A percentile compares a stretch with the other conserved stretches of the same genome.
Evolutionary conservation across 441 rosid genomes (phyloP).

Genomic region (Dalechampia spathulata): DNA sequence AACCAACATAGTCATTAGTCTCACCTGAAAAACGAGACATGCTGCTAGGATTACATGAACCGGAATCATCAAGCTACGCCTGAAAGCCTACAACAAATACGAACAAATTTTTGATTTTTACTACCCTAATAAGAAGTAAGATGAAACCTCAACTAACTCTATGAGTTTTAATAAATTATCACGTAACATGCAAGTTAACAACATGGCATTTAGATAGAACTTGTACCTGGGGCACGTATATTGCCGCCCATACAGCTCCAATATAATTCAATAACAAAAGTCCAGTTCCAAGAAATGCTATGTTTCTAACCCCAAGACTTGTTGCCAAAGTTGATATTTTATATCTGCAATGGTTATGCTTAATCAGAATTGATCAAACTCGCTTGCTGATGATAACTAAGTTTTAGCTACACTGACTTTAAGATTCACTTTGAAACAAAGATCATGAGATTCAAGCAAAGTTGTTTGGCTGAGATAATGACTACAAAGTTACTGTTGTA

Average conservation of each 20-base stretch:
- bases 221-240: constrained; percentile 86
- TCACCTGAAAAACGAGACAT: constrained; percentile 78
- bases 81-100: constrained; percentile 59
- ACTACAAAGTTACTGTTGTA: no score
- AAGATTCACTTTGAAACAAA: not conserved
- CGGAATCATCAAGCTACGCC: constrained; percentile 69
- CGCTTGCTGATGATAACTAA: not conserved
- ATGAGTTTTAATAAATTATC: not conserved
- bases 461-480: no score
- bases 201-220: constrained; percentile 15
- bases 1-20: constrained; percentile 5
- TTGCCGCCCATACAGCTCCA: constrained; percentile 63
- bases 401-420: not conserved
- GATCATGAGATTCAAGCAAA: constrained; percentile 1
- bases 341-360: constrained; percentile 43
- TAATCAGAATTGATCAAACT: not conserved
- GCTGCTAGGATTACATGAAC: constrained; percentile 54
- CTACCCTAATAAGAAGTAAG: not conserved
- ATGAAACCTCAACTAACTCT: not conserved
- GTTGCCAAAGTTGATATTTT: constrained; percentile 89
- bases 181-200: constrained; percentile 2
- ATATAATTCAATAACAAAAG: constrained; percentile 74
- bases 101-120: not conserved
- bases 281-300: constrained; percentile 82
- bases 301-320: constrained; percentile 88